phyloP scores from a whole-genome alignment of 371 early-diverging fungal species.

The Blyttiomyces sp. region DNA sequence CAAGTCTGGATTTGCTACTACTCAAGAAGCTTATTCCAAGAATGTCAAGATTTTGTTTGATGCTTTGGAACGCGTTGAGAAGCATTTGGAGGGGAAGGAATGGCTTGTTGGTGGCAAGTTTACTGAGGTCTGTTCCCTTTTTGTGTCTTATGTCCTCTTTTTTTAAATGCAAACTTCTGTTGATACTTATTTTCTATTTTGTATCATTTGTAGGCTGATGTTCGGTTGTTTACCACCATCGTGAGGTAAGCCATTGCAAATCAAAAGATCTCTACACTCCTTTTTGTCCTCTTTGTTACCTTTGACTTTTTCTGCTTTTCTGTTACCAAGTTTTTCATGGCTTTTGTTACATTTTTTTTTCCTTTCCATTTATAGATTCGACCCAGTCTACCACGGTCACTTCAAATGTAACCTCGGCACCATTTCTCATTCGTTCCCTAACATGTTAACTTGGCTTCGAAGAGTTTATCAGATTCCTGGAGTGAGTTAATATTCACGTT shows the following conservation, averaged over 20 bases:
- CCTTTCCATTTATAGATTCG: slow-evolving; percentile 40
- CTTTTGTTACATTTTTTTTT: slow-evolving; percentile 1
- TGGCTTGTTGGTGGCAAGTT: slow-evolving; percentile 73
- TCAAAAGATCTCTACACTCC: background rate
- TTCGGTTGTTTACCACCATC: slow-evolving; percentile 90
- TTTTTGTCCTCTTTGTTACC: background rate
- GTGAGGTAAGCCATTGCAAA: slow-evolving; percentile 56
- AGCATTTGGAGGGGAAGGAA: slow-evolving; percentile 57
- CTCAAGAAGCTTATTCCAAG: slow-evolving; percentile 71
- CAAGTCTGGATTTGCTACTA: slow-evolving; percentile 84
- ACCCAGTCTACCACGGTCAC: slow-evolving; percentile 54
- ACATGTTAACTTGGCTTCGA: slow-evolving; percentile 80
- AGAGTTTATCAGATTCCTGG: slow-evolving; percentile 80
- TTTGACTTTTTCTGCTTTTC: too few relatives aligned
- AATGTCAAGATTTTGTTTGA: slow-evolving; percentile 70
- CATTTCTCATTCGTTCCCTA: slow-evolving; percentile 82
- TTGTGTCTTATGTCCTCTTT: too few relatives aligned
- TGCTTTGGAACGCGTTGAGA: slow-evolving; percentile 82
- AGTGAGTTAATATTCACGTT: slow-evolving; percentile 9
- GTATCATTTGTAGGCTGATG: slow-evolving; percentile 49
- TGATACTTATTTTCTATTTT: background rate
- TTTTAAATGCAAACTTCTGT: background rate
- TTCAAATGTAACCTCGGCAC: slow-evolving; percentile 82
- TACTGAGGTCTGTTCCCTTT: slow-evolving; percentile 75
- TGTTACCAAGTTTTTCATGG: background rate